Base-by-base conservation (phyloP, 805 yeast genomes). In the Metschnikowia gelsemii region DNA sequence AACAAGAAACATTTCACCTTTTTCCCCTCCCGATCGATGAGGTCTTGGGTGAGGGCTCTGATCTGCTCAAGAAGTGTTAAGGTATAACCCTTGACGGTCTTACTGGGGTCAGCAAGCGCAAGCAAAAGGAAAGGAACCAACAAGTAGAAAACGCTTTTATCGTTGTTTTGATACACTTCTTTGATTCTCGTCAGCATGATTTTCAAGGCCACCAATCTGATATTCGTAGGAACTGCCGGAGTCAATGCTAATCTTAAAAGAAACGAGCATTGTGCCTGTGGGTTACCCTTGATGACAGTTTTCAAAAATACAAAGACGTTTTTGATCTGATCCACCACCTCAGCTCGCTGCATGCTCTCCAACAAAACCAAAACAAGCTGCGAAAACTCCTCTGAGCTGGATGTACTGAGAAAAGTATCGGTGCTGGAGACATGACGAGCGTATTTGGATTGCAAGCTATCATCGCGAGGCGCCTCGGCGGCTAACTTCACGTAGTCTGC, bases 91-190 rank as follows among this genome's bases (percentile, higher is more conserved):
- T 89, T 78, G 27, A 85, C 68, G 20, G 66, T 59, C 41, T 72
- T 72, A 35, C 73, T 74, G 1, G 67, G 41, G 56, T 80, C 85
- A 25, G 63, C 61, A 27, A 84, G 63, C 1, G 83, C 78, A 14
- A 80, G 70, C 4, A 80, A 51, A 11, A 83, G 51, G 33, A 78
- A 60, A 22, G 93, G 93, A 14, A 79, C 68, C 37, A 84, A 50
- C 22, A 83, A 68, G 53, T 82, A 77, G 29, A 45, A 45, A 14
- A 42, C 42, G 22, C 5, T 19, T 4, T 21, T 27, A 7, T 25
- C 23, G 18, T 42, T 23, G 9, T 9, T 14, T 13, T 21, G 13
- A 12, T 76, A 57, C 44, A 63, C 68, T 11, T 48, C 42, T 7
- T 54, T 47, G 29, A 38, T 16, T 8, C 66, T 25, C 9, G 50